These are phyloP conservation scores for Dionaea muscipula DNA, from an alignment of 179 eudicot genomes.

Conservation along the genomic window DNA sequence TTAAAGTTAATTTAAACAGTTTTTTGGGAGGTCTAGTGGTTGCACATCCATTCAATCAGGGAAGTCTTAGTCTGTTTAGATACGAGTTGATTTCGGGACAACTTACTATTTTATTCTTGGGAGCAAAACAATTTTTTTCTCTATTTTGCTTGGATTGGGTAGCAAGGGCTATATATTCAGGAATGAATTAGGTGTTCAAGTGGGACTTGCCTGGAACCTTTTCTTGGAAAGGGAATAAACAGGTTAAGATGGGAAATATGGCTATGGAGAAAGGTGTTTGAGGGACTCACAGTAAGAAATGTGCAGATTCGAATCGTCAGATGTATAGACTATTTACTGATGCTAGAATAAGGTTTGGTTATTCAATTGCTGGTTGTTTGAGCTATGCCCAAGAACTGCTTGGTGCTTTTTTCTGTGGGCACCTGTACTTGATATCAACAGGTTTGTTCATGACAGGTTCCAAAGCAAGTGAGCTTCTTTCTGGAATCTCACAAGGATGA, in stretches of 20 bases:
- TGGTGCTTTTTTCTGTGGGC: background rate
- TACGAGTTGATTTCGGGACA: too few relatives aligned
- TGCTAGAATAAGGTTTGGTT: background rate
- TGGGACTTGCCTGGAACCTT: too few relatives aligned
- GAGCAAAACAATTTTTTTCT: background rate
- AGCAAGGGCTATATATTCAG: background rate
- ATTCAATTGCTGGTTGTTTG: background rate
- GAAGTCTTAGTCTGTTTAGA: too few relatives aligned
- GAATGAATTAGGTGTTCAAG: too few relatives aligned
- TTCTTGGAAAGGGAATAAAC: too few relatives aligned
- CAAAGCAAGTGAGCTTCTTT: conserved; percentile 70
- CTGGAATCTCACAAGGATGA: conserved; percentile 58
- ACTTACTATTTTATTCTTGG: too few relatives aligned
- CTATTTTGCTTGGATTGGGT: background rate
- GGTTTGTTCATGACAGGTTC: conserved; percentile 42
- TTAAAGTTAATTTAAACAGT: too few relatives aligned
- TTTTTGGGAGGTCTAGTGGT: too few relatives aligned
- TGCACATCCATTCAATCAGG: too few relatives aligned
- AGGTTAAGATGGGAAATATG: background rate
- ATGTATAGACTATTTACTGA: background rate
- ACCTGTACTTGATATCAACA: background rate
- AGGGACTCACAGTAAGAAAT: background rate
- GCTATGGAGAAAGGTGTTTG: background rate
- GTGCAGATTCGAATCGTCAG: background rate
- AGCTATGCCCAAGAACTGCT: background rate